Evolutionary conservation across 164 flowering plant species (phyloP), one percentile per base, ranked within the genome.

Genomic region (Stephania yunnanensis): DNA sequence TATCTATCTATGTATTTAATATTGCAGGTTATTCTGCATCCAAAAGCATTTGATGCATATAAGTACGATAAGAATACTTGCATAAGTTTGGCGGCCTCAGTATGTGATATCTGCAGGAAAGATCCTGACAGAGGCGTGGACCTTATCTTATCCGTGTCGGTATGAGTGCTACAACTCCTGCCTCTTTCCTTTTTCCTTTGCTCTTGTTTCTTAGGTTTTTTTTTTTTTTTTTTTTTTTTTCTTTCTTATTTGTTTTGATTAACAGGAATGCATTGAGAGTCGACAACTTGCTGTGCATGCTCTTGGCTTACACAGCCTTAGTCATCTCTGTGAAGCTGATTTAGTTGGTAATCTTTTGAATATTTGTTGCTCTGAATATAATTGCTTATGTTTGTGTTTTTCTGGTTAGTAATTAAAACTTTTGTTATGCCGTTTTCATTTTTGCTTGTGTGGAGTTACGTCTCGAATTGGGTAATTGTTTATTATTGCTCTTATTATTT

Each of bases 111-210:
- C 78, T 94, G 99, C 86, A 86, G 78, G 79, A 88, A 79, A 79
- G 82, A 94, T 80, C 92, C 99, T 80, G 99, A 96, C 76, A 89
- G 95, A 88, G 99, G 97, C 31, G 98, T 96, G 77, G 98, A 96
- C 82, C 92, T 94, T 75, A 92, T 96, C 81, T 84, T 96, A 80
- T 90, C 97, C 81, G 90, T 94, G 69, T 88, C 94, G 86, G 99
- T 94, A 89, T 71, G 88, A 48, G 71, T 78, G 13, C 36, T 69
- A 15, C 67, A 11, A 17, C 6, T 66, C 13, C 65, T 44, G 58
- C 73, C 48, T 78, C 46, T 72, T 75, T 68, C 17, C 17, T 69
- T 79, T 72, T 30, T n/a, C 19, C 58, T 20, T 42, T n/a, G 70
- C 66, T 53, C 36, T 9, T 19, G 44, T 29, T 48, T 25, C 12